Evolutionary conservation across 768 basidiomycete genomes (phyloP).

Genomic region (Thelephora aurantiotincta): DNA sequence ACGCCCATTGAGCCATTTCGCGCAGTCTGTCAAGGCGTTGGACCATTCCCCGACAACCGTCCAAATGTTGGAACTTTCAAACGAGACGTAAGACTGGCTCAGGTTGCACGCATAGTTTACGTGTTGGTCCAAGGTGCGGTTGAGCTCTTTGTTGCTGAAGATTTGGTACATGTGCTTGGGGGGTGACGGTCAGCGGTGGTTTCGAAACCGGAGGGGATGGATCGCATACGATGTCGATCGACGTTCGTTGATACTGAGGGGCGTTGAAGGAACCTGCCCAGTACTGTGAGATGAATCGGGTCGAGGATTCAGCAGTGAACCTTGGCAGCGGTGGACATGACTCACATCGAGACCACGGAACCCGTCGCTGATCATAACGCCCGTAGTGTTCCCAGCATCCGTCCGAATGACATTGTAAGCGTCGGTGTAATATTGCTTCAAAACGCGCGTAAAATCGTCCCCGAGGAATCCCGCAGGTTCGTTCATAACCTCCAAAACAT

Average conservation of each 20-base stretch:
- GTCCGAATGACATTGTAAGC: constrained; percentile 46
- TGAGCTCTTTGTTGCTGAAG: constrained; percentile 44
- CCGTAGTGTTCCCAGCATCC: constrained; percentile 28
- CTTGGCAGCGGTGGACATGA: neutral
- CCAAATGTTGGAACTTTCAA: constrained; percentile 45
- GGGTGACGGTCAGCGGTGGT: neutral
- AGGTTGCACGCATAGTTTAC: constrained; percentile 46
- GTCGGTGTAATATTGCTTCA: constrained; percentile 42
- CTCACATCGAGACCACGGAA: constrained; percentile 45
- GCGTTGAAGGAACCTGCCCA: constrained; percentile 46
- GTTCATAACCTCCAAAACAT: constrained; percentile 56
- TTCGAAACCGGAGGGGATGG: neutral
- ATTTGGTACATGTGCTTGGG: constrained; percentile 60
- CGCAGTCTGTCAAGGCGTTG: constrained; percentile 59
- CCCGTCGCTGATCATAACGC: constrained; percentile 63
- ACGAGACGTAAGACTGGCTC: constrained; percentile 28
- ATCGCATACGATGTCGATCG: constrained; percentile 48
- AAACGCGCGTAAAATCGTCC: constrained; percentile 24
- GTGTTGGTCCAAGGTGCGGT: constrained; percentile 40
- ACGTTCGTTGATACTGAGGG: constrained; percentile 37
- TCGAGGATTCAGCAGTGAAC: neutral
- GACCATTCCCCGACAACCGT: constrained; percentile 77
- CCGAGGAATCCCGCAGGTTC: constrained; percentile 47
- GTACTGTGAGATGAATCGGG: constrained; percentile 19
- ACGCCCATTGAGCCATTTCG: constrained; percentile 68